A percentile compares a stretch with the other conserved stretches of the same genome.
These are phyloP conservation scores for Penicillium italicum DNA, from an alignment of 2,329 filamentous ascomycete genomes.

Conservation along the genomic window DNA sequence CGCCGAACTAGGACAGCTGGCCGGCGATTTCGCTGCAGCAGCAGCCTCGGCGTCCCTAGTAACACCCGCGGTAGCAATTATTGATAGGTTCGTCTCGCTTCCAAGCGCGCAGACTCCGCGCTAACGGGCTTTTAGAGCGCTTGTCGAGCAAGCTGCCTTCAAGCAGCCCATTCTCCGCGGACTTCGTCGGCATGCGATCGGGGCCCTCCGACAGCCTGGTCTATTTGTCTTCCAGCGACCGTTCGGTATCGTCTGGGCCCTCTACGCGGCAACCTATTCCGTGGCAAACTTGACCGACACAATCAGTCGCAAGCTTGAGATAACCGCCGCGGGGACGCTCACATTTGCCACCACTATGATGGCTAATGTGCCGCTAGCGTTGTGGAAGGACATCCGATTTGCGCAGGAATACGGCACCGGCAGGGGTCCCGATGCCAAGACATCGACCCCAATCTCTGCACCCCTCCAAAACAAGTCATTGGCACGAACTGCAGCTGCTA, in stretches of 20 bases:
- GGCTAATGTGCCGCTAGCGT: conserved; percentile 30
- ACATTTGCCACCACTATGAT: conserved; percentile 60
- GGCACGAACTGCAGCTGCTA: conserved; percentile 29
- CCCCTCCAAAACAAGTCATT: conserved; percentile 11
- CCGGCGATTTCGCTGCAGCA: conserved; percentile 27
- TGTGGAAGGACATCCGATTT: conserved; percentile 33
- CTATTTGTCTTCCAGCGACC: conserved; percentile 37
- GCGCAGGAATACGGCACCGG: conserved; percentile 69
- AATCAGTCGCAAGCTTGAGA: conserved; percentile 55
- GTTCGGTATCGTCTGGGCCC: conserved; percentile 41
- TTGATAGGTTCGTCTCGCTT: conserved; percentile 23
- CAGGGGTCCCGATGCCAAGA: conserved; percentile 55
- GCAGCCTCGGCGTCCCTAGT: conserved; percentile 25
- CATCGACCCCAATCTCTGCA: conserved; percentile 38
- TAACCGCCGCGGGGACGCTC: conserved; percentile 52
- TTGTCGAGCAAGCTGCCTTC: conserved; percentile 26
- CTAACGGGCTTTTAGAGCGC: conserved; percentile 14
- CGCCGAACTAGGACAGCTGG: conserved; percentile 12
- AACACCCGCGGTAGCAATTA: conserved; percentile 27
- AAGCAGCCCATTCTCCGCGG: conserved; percentile 22
- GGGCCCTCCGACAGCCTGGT: conserved; percentile 20
- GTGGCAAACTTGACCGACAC: conserved; percentile 83
- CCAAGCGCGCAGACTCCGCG: neutral
- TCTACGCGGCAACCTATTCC: conserved; percentile 82
- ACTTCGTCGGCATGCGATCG: conserved; percentile 19